Percentiles rank a stretch among this genome's conserved stretches.
Evolutionary conservation across 768 basidiomycete species (phyloP).

Genomic region (Boletus coccyginus): DNA sequence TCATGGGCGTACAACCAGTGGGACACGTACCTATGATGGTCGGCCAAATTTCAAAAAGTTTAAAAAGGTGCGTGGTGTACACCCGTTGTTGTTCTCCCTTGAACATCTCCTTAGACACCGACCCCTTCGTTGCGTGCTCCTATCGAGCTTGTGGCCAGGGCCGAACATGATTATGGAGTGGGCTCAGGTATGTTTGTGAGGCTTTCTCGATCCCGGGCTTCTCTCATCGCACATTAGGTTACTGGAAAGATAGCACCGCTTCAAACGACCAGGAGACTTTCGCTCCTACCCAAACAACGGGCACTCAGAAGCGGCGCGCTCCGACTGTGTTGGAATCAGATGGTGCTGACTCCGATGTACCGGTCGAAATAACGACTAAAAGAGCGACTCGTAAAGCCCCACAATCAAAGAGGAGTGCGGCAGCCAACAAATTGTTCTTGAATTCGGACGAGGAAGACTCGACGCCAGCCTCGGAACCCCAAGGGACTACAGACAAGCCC

Average conservation of each 20-base stretch:
- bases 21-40: conserved; percentile 41
- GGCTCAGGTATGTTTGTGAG: conserved; percentile 41
- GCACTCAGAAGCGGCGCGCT: conserved; percentile 23
- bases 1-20: conserved; percentile 17
- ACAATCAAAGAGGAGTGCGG: conserved; percentile 26
- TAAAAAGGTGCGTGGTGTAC: conserved; percentile 51
- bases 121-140: conserved; percentile 27
- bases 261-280: conserved; percentile 16
- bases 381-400: conserved; percentile 21
- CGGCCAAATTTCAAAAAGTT: conserved; percentile 77
- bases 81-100: conserved; percentile 5
- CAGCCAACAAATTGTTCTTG: conserved; percentile 47
- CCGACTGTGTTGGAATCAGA: conserved; percentile 41
- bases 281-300: conserved; percentile 15
- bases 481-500: neutral
- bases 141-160: conserved; percentile 51
- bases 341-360: conserved; percentile 30
- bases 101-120: conserved; percentile 25
- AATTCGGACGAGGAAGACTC: conserved; percentile 45
- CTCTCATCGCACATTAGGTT: conserved; percentile 36
- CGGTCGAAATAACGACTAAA: conserved; percentile 12
- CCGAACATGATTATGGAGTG: conserved; percentile 54
- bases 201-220: neutral
- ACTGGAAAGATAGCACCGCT: conserved; percentile 48
- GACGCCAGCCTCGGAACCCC: neutral